phyloP scores from a whole-genome alignment of 164 flowering plant species.

The Macadamia integrifolia region DNA sequence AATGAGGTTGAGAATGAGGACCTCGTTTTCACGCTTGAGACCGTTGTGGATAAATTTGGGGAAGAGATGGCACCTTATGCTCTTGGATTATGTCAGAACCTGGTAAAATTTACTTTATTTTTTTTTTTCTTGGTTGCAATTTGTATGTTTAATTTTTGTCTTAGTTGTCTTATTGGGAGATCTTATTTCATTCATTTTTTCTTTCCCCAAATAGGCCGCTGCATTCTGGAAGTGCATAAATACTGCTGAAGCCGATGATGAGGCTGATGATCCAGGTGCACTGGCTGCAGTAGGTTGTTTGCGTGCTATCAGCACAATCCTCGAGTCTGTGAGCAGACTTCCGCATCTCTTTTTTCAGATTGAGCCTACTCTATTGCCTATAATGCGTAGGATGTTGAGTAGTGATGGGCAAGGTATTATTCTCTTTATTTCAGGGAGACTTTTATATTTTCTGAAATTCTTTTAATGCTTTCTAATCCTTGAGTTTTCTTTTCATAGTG shows the following conservation, averaged over 20 bases:
- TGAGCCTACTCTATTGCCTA: slow-evolving; percentile 89
- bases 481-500: not conserved
- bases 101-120: slow-evolving; percentile 40
- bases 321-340: slow-evolving; percentile 96
- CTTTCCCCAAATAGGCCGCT: slow-evolving; percentile 50
- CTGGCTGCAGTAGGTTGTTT: slow-evolving; percentile 98
- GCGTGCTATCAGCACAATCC: slow-evolving; percentile 98
- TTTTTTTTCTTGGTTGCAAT: not conserved
- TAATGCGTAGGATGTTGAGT: slow-evolving; percentile 93
- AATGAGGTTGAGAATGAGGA: slow-evolving; percentile 99
- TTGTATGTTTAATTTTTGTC: not conserved
- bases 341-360: slow-evolving; percentile 79
- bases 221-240: slow-evolving; percentile 98
- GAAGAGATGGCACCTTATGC: slow-evolving; percentile 99
- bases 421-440: not conserved
- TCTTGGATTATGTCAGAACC: slow-evolving; percentile 92
- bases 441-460: not conserved
- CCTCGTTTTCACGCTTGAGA: slow-evolving; percentile 97
- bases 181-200: not conserved
- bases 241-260: slow-evolving; percentile 86
- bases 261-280: slow-evolving; percentile 96
- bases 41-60: slow-evolving; percentile 98
- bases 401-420: slow-evolving; percentile 94
- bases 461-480: not conserved
- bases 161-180: not conserved